Base-by-base conservation (phyloP, 805 yeast genomes). In the Metschnikowia arizonensis region DNA sequence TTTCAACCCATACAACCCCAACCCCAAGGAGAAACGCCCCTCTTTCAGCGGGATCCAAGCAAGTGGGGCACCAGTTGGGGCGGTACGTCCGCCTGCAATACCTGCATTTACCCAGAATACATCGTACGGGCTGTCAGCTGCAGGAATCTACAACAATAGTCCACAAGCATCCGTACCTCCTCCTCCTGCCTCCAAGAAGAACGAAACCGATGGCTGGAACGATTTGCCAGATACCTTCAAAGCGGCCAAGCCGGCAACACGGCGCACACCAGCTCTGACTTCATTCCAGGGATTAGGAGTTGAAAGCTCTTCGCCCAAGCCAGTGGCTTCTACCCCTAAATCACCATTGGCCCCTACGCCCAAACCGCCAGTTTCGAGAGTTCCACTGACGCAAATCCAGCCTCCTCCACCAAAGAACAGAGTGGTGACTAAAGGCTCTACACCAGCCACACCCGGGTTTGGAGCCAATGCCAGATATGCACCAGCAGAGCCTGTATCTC, bases 161-260 rank as follows among this genome's bases (percentile, higher is more conserved):
- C 14, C 47, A 5, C 44, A 52, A 9, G 50, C 34, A 25, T 11
- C 34, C n/a, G 41, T 17, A 3, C 26, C 43, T 12, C 49, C 51
- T 25, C 58, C 49, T n/a, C 47, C 49, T 8, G 15, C 31, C 2
- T 5, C 42, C 15, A 39, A 33, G 48, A 75, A 72, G 46, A 64
- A 63, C 44, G 78, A 78, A 34, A 77, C 77, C 31, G 86, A 82
- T 31, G 88, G 87, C 3, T 82, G 88, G 88, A 82, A 82, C 55
- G 87, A 82, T 57, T 65, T 83, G 49, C 88, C 88, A 40, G 72
- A 77, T 9, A 65, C 73, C 8, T 75, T 75, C 64, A 63, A 63
- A 49, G 59, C 68, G 1, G 14, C 48, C 14, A 58, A 65, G 24
- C 63, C 74, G 8, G 40, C 58, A 4, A 33, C 50, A 7, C 75